Evolutionary conservation across 2,329 filamentous ascomycete genomes (phyloP), one percentile per base, ranked within the genome.

Genomic region (Sporothrix humicola): DNA sequence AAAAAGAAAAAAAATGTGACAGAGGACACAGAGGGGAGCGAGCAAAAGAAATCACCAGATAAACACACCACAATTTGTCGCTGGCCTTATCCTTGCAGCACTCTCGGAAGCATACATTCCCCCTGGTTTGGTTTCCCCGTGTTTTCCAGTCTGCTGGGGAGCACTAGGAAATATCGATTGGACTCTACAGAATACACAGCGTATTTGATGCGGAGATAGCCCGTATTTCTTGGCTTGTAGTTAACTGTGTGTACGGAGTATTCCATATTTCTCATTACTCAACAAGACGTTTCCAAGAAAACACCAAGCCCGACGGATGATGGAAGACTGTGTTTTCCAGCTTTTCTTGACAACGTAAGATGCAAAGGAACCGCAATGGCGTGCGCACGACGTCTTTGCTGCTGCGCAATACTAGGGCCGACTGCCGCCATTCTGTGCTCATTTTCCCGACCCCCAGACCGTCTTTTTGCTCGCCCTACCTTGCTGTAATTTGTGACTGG

Each of bases 381-480:
- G 68, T 58, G 26, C 61, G 58, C 58, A 63, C 58, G 37, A 63
- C 31, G 58, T 63, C 17, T n/a, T 68, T 66, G 23, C 2, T 48
- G 48, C 66, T 69, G 69, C 69, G 69, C 69, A 71, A 63, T 71
- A 15, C 44, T 71, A 58, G 44, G 23, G 69, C 56, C 12, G 69
- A 63, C 54, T 71, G 69, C 69, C 56, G 69, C 69, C 69, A 71
- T 69, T 46, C 26, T 69, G 9, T 56, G 20, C 20, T 26, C 52
- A 56, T 17, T 23, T 26, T 26, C 8, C n/a, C 52, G 61, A 46
- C 61, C 15, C 61, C 12, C 61, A 23, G 61, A 46, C 61, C 42
- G n/a, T 66, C 61, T 66, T 48, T 58, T 26, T 15, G 20, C 37
- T 48, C 42, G 37, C 61, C n/a, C 23, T 44, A 31, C 37, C 59